Percentiles rank a stretch among this genome's conserved stretches.
phyloP scores from a whole-genome alignment of 2,329 filamentous ascomycete genomes.

The Zymoseptoria passerinii region DNA sequence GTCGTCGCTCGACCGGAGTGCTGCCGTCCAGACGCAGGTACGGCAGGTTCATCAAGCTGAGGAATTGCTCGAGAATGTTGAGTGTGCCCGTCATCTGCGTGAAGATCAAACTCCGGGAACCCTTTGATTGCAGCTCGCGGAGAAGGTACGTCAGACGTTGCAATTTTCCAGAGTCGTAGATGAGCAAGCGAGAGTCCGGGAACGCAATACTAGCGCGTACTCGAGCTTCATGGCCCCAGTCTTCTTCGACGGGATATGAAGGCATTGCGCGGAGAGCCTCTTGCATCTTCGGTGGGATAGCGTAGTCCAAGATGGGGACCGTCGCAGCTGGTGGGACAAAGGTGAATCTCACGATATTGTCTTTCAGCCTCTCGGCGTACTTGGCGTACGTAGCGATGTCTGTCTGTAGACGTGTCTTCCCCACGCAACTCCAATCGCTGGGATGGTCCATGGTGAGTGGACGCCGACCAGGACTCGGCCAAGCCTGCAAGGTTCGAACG shows the following conservation, averaged over 20 bases:
- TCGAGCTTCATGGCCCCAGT: slow-evolving; percentile 89
- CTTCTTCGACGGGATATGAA: slow-evolving; percentile 43
- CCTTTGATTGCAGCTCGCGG: slow-evolving; percentile 76
- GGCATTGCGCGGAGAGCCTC: slow-evolving; percentile 18
- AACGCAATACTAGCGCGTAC: slow-evolving; percentile 94
- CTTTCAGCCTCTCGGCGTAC: slow-evolving; percentile 63
- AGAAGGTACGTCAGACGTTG: slow-evolving; percentile 82
- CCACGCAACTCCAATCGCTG: slow-evolving; percentile 19
- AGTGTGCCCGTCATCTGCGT: slow-evolving; percentile 99
- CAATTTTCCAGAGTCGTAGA: slow-evolving; percentile 96
- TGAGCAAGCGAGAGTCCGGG: slow-evolving; percentile 87
- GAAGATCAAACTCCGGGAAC: slow-evolving; percentile 93
- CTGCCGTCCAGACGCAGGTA: slow-evolving; percentile 95
- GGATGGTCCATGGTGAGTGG: slow-evolving; percentile 21
- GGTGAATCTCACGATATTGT: slow-evolving; percentile 74
- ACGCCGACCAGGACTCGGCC: slow-evolving; percentile 15
- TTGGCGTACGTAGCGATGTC: slow-evolving; percentile 57
- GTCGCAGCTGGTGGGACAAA: slow-evolving; percentile 87
- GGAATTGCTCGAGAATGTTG: slow-evolving; percentile 92
- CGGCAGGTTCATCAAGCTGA: slow-evolving; percentile 95
- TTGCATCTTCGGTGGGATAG: slow-evolving; percentile 19
- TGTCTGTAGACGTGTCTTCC: slow-evolving; percentile 18
- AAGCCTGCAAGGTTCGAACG: slow-evolving; percentile 9
- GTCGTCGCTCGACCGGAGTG: slow-evolving; percentile 90
- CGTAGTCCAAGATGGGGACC: slow-evolving; percentile 41